phyloP scores from a whole-genome alignment of 768 basidiomycete species.

The Pulveroboletus sp. region DNA sequence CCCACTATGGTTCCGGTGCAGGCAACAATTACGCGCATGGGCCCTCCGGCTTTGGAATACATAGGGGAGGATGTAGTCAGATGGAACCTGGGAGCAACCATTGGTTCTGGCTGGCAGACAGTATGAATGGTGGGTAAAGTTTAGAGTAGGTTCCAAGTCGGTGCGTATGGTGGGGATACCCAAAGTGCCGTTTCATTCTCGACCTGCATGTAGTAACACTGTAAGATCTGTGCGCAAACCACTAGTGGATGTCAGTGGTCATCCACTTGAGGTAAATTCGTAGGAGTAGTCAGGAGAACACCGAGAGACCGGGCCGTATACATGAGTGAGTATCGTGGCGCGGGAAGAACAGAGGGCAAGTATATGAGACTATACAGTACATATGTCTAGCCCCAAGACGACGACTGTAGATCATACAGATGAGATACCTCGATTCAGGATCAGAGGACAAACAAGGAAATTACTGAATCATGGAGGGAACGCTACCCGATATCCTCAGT shows the following conservation, averaged over 20 bases:
- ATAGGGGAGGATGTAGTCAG: slow-evolving; percentile 17
- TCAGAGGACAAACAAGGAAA: background rate
- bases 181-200: background rate
- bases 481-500: background rate
- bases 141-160: background rate
- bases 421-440: background rate
- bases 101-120: slow-evolving; percentile 21
- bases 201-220: background rate
- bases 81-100: slow-evolving; percentile 17
- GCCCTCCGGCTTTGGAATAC: slow-evolving; percentile 11
- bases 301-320: too few species aligned
- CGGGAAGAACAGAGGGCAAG: background rate
- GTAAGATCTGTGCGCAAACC: background rate
- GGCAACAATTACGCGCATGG: slow-evolving; percentile 13
- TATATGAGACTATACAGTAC: background rate
- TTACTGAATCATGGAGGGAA: background rate
- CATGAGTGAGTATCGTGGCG: background rate
- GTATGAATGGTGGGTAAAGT: slow-evolving; percentile 8
- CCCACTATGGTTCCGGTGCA: slow-evolving; percentile 10
- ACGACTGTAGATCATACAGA: background rate
- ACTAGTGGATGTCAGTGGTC: too few species aligned
- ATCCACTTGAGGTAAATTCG: too few species aligned
- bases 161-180: too few species aligned
- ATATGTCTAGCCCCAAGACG: background rate
- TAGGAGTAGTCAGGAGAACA: too few species aligned